Conservation (phyloP, 257 asterid species). For the Petunia axillaris region DNA sequence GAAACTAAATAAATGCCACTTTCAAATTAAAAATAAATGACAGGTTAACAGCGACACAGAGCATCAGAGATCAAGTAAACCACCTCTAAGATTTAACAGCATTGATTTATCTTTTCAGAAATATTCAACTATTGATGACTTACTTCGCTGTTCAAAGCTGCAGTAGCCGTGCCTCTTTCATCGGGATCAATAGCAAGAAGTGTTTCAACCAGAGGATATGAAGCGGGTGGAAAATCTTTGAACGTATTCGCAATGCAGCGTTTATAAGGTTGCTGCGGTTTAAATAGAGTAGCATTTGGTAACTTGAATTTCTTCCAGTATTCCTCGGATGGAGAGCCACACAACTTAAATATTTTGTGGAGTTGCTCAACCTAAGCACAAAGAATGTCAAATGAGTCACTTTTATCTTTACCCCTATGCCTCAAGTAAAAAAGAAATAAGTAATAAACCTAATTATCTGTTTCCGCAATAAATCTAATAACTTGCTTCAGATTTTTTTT, state of each 20-base stretch:
- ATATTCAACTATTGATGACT: slow-evolving; percentile 30
- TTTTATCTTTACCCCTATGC: slow-evolving; percentile 1
- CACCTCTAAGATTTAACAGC: neutral
- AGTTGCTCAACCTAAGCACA: slow-evolving; percentile 81
- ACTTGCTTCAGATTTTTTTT: neutral
- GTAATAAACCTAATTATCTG: neutral
- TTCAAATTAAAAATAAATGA: too few relatives aligned
- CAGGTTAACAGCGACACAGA: too few relatives aligned
- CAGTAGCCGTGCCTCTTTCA: slow-evolving; percentile 75
- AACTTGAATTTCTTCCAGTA: slow-evolving; percentile 84
- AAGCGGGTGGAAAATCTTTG: slow-evolving; percentile 73
- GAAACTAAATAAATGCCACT: too few relatives aligned
- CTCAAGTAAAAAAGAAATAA: slow-evolving; percentile 11
- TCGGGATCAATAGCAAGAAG: slow-evolving; percentile 87
- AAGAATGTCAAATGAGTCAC: slow-evolving; percentile 18
- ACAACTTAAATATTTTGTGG: slow-evolving; percentile 85
- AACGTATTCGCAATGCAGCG: slow-evolving; percentile 66
- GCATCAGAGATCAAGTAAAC: neutral
- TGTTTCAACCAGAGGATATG: slow-evolving; percentile 62
- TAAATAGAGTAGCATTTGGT: slow-evolving; percentile 76
- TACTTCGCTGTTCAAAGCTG: slow-evolving; percentile 75
- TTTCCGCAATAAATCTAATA: neutral
- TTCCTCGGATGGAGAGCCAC: slow-evolving; percentile 90
- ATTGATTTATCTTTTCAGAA: neutral
- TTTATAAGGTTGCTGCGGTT: slow-evolving; percentile 80